phyloP scores from a whole-genome alignment of 805 yeast genomes.

The Millerago galiae region DNA sequence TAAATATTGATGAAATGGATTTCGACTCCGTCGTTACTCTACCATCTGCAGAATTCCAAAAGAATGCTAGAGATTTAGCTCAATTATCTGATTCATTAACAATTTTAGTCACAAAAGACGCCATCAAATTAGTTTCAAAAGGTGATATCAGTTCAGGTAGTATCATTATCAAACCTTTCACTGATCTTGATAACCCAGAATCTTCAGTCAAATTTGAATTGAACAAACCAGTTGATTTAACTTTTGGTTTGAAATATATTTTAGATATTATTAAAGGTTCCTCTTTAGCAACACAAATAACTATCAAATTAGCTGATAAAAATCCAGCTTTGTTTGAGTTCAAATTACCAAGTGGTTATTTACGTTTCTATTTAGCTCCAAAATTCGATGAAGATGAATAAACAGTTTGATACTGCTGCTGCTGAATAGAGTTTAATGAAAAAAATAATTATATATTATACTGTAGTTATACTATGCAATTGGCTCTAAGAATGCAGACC shows the following conservation, averaged over 20 bases:
- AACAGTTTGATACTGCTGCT: conserved; percentile 6
- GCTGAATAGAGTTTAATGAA: background rate
- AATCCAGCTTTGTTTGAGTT: conserved; percentile 94
- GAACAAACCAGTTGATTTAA: conserved; percentile 79
- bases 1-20: conserved; percentile 90
- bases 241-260: conserved; percentile 88
- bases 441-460: background rate
- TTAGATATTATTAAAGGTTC: conserved; percentile 90
- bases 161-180: conserved; percentile 76
- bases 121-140: conserved; percentile 81
- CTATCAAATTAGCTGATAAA: conserved; percentile 81
- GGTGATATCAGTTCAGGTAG: conserved; percentile 91
- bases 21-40: conserved; percentile 79
- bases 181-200: conserved; percentile 76
- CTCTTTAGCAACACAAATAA: conserved; percentile 65
- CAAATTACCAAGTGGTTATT: conserved; percentile 83
- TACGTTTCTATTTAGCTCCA: conserved; percentile 95
- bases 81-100: conserved; percentile 83
- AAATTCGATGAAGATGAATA: conserved; percentile 90
- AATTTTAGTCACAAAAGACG: conserved; percentile 83
- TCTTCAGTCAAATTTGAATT: conserved; percentile 69
- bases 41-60: conserved; percentile 86
- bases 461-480: background rate
- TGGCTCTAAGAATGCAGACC: conserved; percentile 46
- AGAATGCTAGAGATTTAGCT: conserved; percentile 81